These are phyloP conservation scores for Solioccasus polychromus DNA, from an alignment of 768 basidiomycete genomes.

Conservation along the genomic window DNA sequence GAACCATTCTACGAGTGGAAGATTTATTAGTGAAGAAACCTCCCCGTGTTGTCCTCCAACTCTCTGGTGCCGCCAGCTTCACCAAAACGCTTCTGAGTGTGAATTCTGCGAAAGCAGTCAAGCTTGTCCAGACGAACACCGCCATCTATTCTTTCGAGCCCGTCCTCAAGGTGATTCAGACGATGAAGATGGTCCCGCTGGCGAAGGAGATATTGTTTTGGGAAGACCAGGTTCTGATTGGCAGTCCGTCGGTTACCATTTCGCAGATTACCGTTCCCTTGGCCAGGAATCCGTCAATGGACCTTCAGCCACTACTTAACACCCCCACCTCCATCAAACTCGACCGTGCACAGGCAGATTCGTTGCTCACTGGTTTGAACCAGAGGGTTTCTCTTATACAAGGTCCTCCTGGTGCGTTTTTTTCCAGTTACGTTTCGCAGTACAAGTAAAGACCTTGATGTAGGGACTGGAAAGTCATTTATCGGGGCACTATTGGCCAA, in stretches of 20 bases:
- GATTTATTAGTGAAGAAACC: constrained; percentile 43
- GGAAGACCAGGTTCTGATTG: constrained; percentile 19
- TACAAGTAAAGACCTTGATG: neutral
- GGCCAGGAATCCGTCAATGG: constrained; percentile 28
- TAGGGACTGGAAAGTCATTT: constrained; percentile 74
- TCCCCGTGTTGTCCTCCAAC: constrained; percentile 52
- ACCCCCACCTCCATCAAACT: constrained; percentile 40
- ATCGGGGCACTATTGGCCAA: constrained; percentile 65
- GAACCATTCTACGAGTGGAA: constrained; percentile 53
- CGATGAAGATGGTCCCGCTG: constrained; percentile 42
- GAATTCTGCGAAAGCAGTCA: constrained; percentile 30
- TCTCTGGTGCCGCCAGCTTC: constrained; percentile 43
- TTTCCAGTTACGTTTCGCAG: too few species aligned
- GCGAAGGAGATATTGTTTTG: constrained; percentile 52
- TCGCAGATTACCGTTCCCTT: constrained; percentile 25
- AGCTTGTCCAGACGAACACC: constrained; percentile 54
- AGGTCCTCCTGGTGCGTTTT: constrained; percentile 61
- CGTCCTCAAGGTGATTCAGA: constrained; percentile 50
- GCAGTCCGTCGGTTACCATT: neutral
- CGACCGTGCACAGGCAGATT: constrained; percentile 46
- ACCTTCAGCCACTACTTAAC: constrained; percentile 38
- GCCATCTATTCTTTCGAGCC: constrained; percentile 62
- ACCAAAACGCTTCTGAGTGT: constrained; percentile 39
- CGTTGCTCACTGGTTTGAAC: constrained; percentile 49
- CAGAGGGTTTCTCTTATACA: constrained; percentile 61